phyloP scores from a whole-genome alignment of 768 basidiomycete species.

The Mycena sanguinolenta region DNA sequence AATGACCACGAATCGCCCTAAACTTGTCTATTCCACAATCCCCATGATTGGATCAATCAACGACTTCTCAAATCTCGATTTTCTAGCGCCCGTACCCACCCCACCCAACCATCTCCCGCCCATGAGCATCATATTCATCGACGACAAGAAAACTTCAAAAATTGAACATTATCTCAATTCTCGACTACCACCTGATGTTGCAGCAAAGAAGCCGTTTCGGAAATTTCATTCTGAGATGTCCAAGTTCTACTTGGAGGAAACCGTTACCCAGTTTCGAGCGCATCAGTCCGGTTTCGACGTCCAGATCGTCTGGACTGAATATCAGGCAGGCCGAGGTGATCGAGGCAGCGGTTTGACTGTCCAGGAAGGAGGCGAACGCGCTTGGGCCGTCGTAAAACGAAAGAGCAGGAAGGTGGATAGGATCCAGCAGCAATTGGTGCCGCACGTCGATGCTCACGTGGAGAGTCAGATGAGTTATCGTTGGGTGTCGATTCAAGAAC shows the following conservation, averaged over 20 bases:
- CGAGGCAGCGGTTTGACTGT: too few relatives aligned
- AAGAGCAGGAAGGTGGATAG: too few relatives aligned
- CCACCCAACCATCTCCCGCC: neutral
- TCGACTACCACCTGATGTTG: neutral
- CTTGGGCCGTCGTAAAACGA: too few relatives aligned
- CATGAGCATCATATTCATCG: neutral
- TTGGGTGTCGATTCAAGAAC: too few relatives aligned
- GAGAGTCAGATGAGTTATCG: too few relatives aligned
- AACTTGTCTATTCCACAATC: neutral
- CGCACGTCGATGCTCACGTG: too few relatives aligned
- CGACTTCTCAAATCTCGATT: slow-evolving; percentile 11
- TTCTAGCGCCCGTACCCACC: neutral
- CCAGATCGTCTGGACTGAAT: too few relatives aligned
- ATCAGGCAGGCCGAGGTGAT: too few relatives aligned
- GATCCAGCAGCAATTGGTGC: too few relatives aligned
- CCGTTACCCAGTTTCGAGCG: too few relatives aligned
- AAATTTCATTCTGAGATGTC: slow-evolving; percentile 17
- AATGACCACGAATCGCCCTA: slow-evolving; percentile 10
- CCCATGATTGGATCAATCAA: slow-evolving; percentile 1
- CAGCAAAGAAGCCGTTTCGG: neutral
- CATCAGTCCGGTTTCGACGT: too few relatives aligned
- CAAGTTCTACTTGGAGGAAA: slow-evolving; percentile 3
- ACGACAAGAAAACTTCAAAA: slow-evolving; percentile 3
- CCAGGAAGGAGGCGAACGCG: too few relatives aligned
- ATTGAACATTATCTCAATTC: neutral